Conservation (phyloP, 2,329 filamentous ascomycete genomes). For the Aureobasidium sp. region DNA sequence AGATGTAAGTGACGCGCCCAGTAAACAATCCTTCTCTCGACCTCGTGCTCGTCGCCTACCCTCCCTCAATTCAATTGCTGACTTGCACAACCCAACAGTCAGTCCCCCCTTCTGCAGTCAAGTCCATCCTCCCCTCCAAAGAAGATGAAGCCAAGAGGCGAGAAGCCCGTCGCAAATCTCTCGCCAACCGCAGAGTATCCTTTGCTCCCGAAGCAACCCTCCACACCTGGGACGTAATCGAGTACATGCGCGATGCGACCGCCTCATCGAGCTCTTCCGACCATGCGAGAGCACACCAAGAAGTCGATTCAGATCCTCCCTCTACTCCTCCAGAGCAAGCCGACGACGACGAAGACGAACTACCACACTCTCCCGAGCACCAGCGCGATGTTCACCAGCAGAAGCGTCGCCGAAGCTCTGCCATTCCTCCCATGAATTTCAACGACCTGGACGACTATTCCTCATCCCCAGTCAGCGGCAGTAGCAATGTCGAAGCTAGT, state of each 20-base stretch:
- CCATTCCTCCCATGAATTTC: slow-evolving; percentile 54
- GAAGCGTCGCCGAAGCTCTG: slow-evolving; percentile 55
- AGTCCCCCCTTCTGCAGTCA: slow-evolving; percentile 40
- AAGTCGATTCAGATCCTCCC: slow-evolving; percentile 45
- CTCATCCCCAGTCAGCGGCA: slow-evolving; percentile 68
- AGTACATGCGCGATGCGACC: slow-evolving; percentile 80
- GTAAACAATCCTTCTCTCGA: slow-evolving; percentile 16
- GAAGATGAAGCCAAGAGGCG: slow-evolving; percentile 56
- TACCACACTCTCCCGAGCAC: slow-evolving; percentile 49
- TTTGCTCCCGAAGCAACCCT: slow-evolving; percentile 96
- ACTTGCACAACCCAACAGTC: slow-evolving; percentile 23
- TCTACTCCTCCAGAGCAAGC: slow-evolving; percentile 55
- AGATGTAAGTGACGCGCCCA: slow-evolving; percentile 63
- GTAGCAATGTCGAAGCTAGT: slow-evolving; percentile 31
- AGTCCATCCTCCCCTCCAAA: slow-evolving; percentile 48
- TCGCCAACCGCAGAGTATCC: slow-evolving; percentile 84
- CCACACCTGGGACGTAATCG: slow-evolving; percentile 93
- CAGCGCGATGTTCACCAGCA: slow-evolving; percentile 58
- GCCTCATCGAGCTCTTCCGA: slow-evolving; percentile 61
- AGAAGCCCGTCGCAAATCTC: slow-evolving; percentile 83
- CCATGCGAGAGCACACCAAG: slow-evolving; percentile 49
- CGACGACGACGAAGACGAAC: slow-evolving; percentile 48
- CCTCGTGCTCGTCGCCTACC: not conserved
- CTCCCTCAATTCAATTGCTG: not conserved
- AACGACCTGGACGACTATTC: slow-evolving; percentile 60